Evolutionary conservation across 495 filamentous ascomycete species (phyloP).

Genomic region (Usnea hakonensis): DNA sequence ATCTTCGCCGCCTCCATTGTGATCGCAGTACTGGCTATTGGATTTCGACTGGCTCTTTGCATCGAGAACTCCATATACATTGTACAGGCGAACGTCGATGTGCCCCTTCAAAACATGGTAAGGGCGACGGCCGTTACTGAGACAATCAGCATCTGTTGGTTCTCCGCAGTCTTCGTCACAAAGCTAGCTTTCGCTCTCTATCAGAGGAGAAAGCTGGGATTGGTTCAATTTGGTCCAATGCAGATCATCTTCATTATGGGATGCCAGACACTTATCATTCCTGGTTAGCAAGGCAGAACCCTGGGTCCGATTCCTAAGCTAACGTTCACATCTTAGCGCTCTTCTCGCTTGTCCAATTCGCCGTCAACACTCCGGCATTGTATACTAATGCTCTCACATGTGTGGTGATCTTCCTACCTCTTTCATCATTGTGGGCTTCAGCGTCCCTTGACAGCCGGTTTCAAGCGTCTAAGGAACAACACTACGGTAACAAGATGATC

Average conservation of each 20-base stretch:
- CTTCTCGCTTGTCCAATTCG: slow-evolving; percentile 61
- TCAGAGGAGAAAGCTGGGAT: slow-evolving; percentile 48
- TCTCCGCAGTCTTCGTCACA: slow-evolving; percentile 61
- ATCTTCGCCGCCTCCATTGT: slow-evolving; percentile 44
- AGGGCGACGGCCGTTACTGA: slow-evolving; percentile 46
- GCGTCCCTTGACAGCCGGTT: slow-evolving; percentile 19
- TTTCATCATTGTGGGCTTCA: slow-evolving; percentile 71
- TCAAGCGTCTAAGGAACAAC: not conserved
- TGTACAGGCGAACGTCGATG: slow-evolving; percentile 35
- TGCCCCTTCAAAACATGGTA: slow-evolving; percentile 43
- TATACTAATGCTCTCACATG: slow-evolving; percentile 55
- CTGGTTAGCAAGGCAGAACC: slow-evolving; percentile 47
- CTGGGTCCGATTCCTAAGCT: slow-evolving; percentile 13
- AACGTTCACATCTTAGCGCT: slow-evolving; percentile 11
- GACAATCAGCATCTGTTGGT: slow-evolving; percentile 64
- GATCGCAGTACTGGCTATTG: slow-evolving; percentile 49
- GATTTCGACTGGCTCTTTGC: slow-evolving; percentile 50
- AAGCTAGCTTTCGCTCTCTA: slow-evolving; percentile 60
- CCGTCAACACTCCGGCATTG: slow-evolving; percentile 47
- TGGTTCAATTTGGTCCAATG: slow-evolving; percentile 57
- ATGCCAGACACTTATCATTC: slow-evolving; percentile 70
- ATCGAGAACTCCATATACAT: slow-evolving; percentile 51
- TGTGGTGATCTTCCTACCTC: slow-evolving; percentile 65
- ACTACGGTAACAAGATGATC: slow-evolving; percentile 9
- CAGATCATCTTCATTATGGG: slow-evolving; percentile 68